phyloP scores from a whole-genome alignment of 176 grass and related monocot genomes.

The Elymus sibiricus region DNA sequence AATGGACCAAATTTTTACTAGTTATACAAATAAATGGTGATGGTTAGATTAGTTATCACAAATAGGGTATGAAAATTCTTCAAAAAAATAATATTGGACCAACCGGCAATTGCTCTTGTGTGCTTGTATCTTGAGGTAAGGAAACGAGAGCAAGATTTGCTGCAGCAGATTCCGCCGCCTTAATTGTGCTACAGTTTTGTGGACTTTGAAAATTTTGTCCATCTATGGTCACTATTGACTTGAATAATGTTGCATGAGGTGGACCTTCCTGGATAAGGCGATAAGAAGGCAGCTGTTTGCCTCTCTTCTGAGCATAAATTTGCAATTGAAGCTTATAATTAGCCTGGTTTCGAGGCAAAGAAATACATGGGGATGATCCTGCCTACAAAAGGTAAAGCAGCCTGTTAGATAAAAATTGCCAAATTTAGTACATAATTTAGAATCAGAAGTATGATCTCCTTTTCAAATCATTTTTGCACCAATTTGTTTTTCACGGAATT shows the following conservation, averaged over 20 bases:
- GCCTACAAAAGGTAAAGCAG: constrained; percentile 40
- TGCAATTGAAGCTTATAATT: constrained; percentile 62
- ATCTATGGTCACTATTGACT: constrained; percentile 58
- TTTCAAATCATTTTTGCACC: background rate
- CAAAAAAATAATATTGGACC: constrained; percentile 22
- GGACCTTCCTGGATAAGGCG: constrained; percentile 21
- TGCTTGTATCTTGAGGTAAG: constrained; percentile 50
- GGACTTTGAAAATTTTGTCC: constrained; percentile 60
- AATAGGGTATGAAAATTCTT: constrained; percentile 6
- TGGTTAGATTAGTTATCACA: background rate
- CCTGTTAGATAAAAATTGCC: constrained; percentile 21
- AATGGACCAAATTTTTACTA: background rate
- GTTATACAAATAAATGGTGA: background rate
- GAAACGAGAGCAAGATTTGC: constrained; percentile 66
- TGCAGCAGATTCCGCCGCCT: constrained; percentile 64
- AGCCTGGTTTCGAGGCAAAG: constrained; percentile 29
- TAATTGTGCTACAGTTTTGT: constrained; percentile 37
- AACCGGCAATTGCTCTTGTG: constrained; percentile 31
- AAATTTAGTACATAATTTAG: constrained; percentile 7
- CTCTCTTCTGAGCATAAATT: constrained; percentile 59
- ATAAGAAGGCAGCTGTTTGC: constrained; percentile 49
- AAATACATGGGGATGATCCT: constrained; percentile 14
- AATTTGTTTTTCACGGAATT: background rate
- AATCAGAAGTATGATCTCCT: background rate
- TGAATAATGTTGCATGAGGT: constrained; percentile 43